Percentiles rank a stretch among this genome's conserved stretches.
These are phyloP conservation scores for Leccinum ochraceum DNA, from an alignment of 768 basidiomycete genomes.

Conservation along the genomic window DNA sequence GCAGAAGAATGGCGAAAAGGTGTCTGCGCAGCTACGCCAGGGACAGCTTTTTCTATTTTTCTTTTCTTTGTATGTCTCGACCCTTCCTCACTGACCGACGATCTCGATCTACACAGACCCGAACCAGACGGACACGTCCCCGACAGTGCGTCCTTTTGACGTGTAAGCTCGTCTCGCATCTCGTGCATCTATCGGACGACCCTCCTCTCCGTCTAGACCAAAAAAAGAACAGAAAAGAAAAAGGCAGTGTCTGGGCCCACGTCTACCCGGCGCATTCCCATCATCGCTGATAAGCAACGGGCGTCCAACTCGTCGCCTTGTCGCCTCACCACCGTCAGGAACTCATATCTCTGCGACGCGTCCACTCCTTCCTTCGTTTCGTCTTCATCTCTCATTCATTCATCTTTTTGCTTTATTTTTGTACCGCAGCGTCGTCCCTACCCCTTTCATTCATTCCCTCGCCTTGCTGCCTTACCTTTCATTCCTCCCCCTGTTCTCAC, in stretches of 20 bases:
- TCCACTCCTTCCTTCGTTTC: not conserved
- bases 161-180: not conserved
- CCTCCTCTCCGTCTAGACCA: not conserved
- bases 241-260: conserved; percentile 13
- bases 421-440: not conserved
- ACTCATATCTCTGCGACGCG: conserved; percentile 3
- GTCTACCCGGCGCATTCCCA: conserved; percentile 1
- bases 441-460: not conserved
- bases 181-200: conserved; percentile 1
- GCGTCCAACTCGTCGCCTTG: not conserved
- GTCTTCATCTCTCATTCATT: not conserved
- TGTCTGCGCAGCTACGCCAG: conserved; percentile 9
- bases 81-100: not conserved
- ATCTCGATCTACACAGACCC: conserved; percentile 9
- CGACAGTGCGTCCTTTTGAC: not conserved
- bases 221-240: not conserved
- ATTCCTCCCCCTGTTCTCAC: not conserved
- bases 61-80: not conserved
- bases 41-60: conserved; percentile 1
- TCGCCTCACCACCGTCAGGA: conserved; percentile 2
- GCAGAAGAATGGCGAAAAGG: not conserved
- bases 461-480: not conserved
- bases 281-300: conserved; percentile 10
- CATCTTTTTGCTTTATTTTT: conserved; percentile 9
- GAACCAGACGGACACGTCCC: conserved; percentile 4